Percentiles rank a stretch among this genome's conserved stretches.
Evolutionary conservation across 202 grass and related monocot species (phyloP).

Genomic region (Zizania palustris): DNA sequence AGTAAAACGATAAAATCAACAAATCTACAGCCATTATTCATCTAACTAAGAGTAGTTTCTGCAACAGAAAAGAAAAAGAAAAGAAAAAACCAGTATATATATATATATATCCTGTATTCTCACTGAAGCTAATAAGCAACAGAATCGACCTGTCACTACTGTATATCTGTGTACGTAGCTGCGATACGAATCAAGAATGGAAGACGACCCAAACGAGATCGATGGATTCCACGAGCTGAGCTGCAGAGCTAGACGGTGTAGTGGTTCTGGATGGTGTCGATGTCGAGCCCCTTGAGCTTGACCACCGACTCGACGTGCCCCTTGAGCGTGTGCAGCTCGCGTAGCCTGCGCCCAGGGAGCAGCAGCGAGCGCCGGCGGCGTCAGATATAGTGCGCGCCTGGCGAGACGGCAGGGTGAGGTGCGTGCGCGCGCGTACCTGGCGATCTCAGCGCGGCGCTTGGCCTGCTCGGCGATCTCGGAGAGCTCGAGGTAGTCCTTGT

Average conservation of each 20-base stretch:
- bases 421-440: conserved; percentile 30
- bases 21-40: conserved; percentile 16
- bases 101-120: not conserved
- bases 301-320: conserved; percentile 89
- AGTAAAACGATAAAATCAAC: not conserved
- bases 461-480: conserved; percentile 72
- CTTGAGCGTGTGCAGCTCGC: conserved; percentile 89
- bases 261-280: conserved; percentile 66
- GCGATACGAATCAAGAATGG: too few relatives aligned
- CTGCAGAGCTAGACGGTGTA: conserved; percentile 59
- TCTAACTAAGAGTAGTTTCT: conserved; percentile 4
- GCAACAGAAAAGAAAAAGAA: not conserved
- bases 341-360: conserved; percentile 37
- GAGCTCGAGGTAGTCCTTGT: conserved; percentile 53
- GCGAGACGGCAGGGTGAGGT: too few relatives aligned
- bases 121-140: conserved; percentile 23
- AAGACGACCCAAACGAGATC: too few relatives aligned
- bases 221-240: too few relatives aligned
- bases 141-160: conserved; percentile 7
- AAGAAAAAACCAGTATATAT: not conserved
- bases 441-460: conserved; percentile 59
- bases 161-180: not conserved
- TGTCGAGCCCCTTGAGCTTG: conserved; percentile 82
- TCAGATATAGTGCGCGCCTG: too few relatives aligned
- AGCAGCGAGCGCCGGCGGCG: too few relatives aligned